phyloP scores from a whole-genome alignment of 768 basidiomycete genomes.

The Sutorius australiensis region DNA sequence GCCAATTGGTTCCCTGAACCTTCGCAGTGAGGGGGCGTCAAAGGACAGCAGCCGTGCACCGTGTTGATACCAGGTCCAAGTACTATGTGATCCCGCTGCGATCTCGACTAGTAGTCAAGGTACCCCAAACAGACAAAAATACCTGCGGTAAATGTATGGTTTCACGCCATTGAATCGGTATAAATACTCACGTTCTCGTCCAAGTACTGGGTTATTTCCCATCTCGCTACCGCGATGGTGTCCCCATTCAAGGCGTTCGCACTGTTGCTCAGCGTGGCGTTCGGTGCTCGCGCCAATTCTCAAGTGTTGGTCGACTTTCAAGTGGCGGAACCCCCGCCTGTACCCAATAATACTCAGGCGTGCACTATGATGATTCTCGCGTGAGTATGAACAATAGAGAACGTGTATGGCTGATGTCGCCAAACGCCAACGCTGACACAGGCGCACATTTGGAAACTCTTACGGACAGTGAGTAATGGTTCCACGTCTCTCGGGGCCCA shows the following conservation, averaged over 20 bases:
- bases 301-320: conserved; percentile 57
- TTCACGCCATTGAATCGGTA: background rate
- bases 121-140: background rate
- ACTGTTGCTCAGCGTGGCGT: conserved; percentile 9
- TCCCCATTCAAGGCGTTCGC: conserved; percentile 8
- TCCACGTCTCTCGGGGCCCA: background rate
- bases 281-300: conserved; percentile 14
- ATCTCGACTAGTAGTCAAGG: background rate
- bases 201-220: background rate
- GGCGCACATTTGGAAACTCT: conserved; percentile 70
- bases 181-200: conserved; percentile 5
- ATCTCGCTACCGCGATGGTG: conserved; percentile 21
- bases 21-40: too few relatives aligned
- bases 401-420: background rate
- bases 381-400: conserved; percentile 34
- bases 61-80: too few relatives aligned
- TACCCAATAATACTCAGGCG: conserved; percentile 56
- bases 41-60: background rate
- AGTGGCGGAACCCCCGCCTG: conserved; percentile 66
- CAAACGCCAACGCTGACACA: conserved; percentile 19
- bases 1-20: too few relatives aligned
- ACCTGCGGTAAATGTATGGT: background rate
- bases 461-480: conserved; percentile 52
- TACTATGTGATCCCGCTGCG: background rate
- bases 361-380: conserved; percentile 65